Base-by-base conservation (phyloP, 208 protist genomes). In the Zelonia costaricensis region DNA sequence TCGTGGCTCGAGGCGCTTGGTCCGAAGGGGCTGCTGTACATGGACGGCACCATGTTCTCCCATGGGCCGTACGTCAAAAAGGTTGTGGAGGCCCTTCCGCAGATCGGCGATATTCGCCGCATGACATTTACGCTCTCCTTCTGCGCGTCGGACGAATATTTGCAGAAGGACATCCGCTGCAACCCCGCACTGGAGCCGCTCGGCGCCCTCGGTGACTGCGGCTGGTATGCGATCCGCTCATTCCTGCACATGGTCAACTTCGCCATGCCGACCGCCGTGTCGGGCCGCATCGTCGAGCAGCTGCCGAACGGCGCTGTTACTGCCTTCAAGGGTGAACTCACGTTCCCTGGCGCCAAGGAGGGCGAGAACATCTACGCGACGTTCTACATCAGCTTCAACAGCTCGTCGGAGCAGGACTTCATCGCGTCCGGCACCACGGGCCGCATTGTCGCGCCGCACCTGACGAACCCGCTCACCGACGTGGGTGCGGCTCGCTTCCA, bases 41-140 rank as follows among this genome's bases (percentile, higher is more conserved):
- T 91, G 74, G 84, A 91, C 48, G 78, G 80, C 47, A 86, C 78
- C 1, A 82, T 87, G 74, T 67, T 87, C 51, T 81, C 75, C 0
- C 77, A 91, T 61, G 61, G 78, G 15, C 46, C 52, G 23, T 73
- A 72, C 53, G 61, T 87, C 2, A 25, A 72, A 23, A 55, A 76
- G 13, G 51, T 72, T 28, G 63, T 49, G 0, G 31, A 58, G 2
- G 38, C 1, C 8, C 38, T 77, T 30, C 40, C 54, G 18, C 6
- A 78, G 22, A 67, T 80, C 15, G 74, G 65, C 0, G 54, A 63
- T 12, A 23, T 86, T 35, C 51, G 74, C 28, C 75, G 76, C 45
- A 84, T 89, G 52, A 35, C 23, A 0, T 46, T 66, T 15, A 52
- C 20, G 35, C 60, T 84, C n/a, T 76, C 75, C 9, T 74, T 82